These are phyloP conservation scores for Penicillium janthinellum DNA, from an alignment of 2,329 filamentous ascomycete genomes.

Conservation along the genomic window DNA sequence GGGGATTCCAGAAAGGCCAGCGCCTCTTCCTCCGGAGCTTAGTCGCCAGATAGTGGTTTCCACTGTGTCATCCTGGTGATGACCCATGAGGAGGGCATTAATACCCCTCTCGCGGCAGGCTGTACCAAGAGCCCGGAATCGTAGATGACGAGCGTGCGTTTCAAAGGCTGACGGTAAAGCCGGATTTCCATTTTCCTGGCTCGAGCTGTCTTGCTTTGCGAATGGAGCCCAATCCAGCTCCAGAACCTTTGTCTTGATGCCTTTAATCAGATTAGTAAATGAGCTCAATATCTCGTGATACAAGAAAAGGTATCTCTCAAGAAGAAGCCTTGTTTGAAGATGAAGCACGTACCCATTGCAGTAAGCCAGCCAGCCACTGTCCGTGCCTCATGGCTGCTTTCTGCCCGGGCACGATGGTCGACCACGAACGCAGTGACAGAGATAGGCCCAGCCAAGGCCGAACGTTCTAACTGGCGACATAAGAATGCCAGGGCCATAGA, in stretches of 20 bases:
- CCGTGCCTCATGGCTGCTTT: constrained; percentile 58
- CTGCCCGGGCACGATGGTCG: constrained; percentile 60
- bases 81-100: constrained; percentile 71
- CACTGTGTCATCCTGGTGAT: constrained; percentile 88
- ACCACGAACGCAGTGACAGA: constrained; percentile 60
- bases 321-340: neutral
- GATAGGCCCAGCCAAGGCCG: constrained; percentile 20
- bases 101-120: constrained; percentile 58
- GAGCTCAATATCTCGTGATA: neutral
- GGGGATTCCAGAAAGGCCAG: constrained; percentile 73
- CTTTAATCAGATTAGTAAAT: constrained; percentile 22
- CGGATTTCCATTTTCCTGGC: constrained; percentile 27
- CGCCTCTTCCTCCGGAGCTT: constrained; percentile 64
- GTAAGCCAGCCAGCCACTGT: constrained; percentile 52
- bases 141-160: constrained; percentile 69
- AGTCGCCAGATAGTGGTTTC: constrained; percentile 87
- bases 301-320: neutral
- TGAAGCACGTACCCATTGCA: constrained; percentile 43
- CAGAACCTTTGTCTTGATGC: constrained; percentile 39
- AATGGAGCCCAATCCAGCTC: constrained; percentile 55
- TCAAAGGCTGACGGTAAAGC: constrained; percentile 68
- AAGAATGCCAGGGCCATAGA: constrained; percentile 93
- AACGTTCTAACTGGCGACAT: constrained; percentile 55
- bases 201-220: neutral
- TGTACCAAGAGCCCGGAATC: constrained; percentile 71